Conservation (phyloP, 768 basidiomycete species). For the Phallus indusiatus region DNA sequence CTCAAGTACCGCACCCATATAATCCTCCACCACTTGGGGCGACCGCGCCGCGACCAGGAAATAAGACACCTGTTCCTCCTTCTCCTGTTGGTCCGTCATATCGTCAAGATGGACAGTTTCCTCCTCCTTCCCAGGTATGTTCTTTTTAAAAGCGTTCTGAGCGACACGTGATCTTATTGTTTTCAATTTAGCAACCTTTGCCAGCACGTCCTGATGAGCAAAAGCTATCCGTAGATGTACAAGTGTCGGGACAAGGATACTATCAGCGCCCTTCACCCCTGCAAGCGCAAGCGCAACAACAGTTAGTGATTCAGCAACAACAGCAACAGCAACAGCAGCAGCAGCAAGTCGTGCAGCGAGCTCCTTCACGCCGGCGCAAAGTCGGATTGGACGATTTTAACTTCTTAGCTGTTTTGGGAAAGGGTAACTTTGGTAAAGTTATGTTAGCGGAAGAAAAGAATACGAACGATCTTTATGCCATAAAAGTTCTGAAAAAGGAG, state of each 20-base stretch:
- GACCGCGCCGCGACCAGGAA: neutral
- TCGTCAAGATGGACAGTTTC: constrained; percentile 5
- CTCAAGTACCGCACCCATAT: constrained; percentile 3
- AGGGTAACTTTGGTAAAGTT: constrained; percentile 99
- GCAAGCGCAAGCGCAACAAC: constrained; percentile 8
- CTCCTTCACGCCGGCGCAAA: constrained; percentile 56
- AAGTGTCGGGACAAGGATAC: constrained; percentile 20
- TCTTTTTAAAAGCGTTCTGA: neutral
- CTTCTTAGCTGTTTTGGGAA: constrained; percentile 95
- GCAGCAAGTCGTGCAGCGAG: constrained; percentile 26
- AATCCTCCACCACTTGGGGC: constrained; percentile 4
- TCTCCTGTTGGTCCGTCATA: neutral
- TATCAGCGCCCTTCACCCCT: constrained; percentile 19
- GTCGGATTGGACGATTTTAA: constrained; percentile 98
- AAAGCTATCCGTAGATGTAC: neutral
- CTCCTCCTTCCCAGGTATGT: neutral
- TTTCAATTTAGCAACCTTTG: neutral
- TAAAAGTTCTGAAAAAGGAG: constrained; percentile 99
- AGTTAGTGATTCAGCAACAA: constrained; percentile 25
- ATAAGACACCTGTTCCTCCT: neutral
- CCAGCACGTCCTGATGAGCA: neutral
- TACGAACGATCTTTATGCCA: constrained; percentile 82
- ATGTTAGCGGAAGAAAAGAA: constrained; percentile 99
- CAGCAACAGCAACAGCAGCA: constrained; percentile 27
- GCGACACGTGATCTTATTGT: neutral